Evolutionary conservation across 2,329 filamentous ascomycete genomes (phyloP).

Genomic region (Cercospora beticola): DNA sequence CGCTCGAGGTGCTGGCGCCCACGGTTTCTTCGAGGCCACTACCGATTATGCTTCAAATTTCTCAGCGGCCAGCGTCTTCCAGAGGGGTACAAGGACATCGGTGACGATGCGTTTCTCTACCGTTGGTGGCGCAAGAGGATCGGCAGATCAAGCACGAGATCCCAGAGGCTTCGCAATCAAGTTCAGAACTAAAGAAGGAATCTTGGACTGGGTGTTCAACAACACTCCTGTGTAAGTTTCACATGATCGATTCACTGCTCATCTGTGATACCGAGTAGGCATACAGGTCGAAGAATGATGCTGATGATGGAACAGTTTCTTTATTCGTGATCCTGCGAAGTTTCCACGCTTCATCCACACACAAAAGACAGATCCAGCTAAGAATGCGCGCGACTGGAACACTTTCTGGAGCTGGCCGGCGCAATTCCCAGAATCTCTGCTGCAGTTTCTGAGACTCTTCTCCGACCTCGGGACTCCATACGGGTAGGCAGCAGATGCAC

Average conservation of each 20-base stretch:
- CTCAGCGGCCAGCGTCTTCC: conserved; percentile 59
- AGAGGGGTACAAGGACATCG: conserved; percentile 65
- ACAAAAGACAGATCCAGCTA: conserved; percentile 41
- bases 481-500: conserved; percentile 40
- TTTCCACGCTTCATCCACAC: conserved; percentile 46
- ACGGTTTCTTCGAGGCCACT: conserved; percentile 57
- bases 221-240: conserved; percentile 25
- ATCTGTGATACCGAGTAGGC: neutral
- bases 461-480: conserved; percentile 52
- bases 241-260: neutral
- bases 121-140: conserved; percentile 75
- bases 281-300: neutral
- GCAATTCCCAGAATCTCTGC: conserved; percentile 51
- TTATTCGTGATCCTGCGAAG: conserved; percentile 47
- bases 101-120: conserved; percentile 76
- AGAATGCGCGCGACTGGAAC: conserved; percentile 38
- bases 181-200: conserved; percentile 50
- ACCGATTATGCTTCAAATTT: conserved; percentile 34
- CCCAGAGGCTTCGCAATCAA: conserved; percentile 53
- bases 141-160: conserved; percentile 55
- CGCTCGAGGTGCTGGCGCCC: conserved; percentile 62
- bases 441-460: conserved; percentile 54
- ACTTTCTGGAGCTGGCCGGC: conserved; percentile 46
- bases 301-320: conserved; percentile 36
- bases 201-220: conserved; percentile 24